These are phyloP conservation scores for Hondaea fermentalgiana DNA, from an alignment of 108 stramenopile species.

Conservation along the genomic window DNA sequence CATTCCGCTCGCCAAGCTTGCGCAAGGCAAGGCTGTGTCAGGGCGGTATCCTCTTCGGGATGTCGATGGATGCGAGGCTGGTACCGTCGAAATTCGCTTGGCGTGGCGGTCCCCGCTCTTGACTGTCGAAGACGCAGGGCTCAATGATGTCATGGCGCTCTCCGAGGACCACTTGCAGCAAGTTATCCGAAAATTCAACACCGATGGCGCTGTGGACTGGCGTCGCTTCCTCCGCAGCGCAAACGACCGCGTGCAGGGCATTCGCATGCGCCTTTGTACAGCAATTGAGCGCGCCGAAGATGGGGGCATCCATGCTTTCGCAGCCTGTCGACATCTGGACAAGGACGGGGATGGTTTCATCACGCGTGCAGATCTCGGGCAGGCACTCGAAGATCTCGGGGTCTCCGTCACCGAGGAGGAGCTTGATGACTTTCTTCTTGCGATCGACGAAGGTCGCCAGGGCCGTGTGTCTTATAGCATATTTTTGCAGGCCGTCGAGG, in stretches of 20 bases:
- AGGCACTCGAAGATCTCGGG: conserved; percentile 19
- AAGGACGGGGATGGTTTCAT: conserved; percentile 27
- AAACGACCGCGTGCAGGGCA: not conserved
- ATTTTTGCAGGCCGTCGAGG: conserved; percentile 19
- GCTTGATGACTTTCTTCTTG: not conserved
- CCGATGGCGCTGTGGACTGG: not conserved
- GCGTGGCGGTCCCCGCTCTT: conserved; percentile 19
- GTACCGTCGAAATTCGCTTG: not conserved
- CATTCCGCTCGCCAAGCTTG: conserved; percentile 20
- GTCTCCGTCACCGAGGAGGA: conserved; percentile 26
- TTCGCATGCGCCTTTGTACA: not conserved
- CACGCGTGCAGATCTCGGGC: conserved; percentile 21
- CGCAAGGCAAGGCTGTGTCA: conserved; percentile 19
- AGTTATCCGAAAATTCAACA: not conserved
- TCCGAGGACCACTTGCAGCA: not conserved
- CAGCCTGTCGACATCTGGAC: conserved; percentile 7
- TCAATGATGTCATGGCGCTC: not conserved
- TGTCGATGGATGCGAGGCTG: not conserved
- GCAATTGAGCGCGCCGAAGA: not conserved
- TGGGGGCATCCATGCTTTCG: not conserved
- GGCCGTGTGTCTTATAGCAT: conserved; percentile 19
- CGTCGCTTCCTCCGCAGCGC: not conserved
- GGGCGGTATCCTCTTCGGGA: not conserved
- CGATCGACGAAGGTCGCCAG: conserved; percentile 24
- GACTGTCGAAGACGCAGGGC: not conserved